Percentiles rank a stretch among this genome's conserved stretches.
Conservation (phyloP, 2,329 filamentous ascomycete genomes). For the Beauveria brongniartii region DNA sequence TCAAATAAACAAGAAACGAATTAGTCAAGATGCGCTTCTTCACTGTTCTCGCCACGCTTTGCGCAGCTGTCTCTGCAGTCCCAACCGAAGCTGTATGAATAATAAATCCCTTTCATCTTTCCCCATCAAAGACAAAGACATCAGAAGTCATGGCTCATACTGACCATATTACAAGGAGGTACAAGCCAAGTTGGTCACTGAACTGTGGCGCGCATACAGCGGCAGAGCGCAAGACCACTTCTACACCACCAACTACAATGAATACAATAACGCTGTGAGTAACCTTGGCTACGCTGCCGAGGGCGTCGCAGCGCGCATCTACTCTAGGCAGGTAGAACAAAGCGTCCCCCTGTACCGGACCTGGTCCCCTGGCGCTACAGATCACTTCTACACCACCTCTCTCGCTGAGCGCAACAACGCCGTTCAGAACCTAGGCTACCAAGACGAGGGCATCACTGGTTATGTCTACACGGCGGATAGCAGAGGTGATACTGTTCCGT, state of each 20-base stretch:
- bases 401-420: constrained; percentile 10
- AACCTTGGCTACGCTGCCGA: constrained; percentile 7
- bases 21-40: neutral
- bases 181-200: neutral
- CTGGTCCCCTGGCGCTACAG: neutral
- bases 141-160: neutral
- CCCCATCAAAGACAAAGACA: too few species aligned
- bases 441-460: constrained; percentile 6
- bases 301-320: neutral
- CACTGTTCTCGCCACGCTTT: neutral
- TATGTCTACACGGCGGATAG: neutral
- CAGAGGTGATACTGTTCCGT: neutral
- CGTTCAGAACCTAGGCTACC: constrained; percentile 1
- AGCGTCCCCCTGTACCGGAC: constrained; percentile 2
- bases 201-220: constrained; percentile 11
- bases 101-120: neutral
- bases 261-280: constrained; percentile 9
- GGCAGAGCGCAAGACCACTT: constrained; percentile 2
- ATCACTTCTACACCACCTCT: constrained; percentile 12
- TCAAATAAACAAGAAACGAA: neutral
- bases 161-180: neutral
- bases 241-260: constrained; percentile 9
- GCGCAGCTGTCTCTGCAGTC: neutral
- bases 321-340: neutral
- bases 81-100: neutral